Percentiles rank a stretch among this genome's conserved stretches.
Conservation (phyloP, 2,329 filamentous ascomycete genomes). For the Verticillium nonalfalfae region DNA sequence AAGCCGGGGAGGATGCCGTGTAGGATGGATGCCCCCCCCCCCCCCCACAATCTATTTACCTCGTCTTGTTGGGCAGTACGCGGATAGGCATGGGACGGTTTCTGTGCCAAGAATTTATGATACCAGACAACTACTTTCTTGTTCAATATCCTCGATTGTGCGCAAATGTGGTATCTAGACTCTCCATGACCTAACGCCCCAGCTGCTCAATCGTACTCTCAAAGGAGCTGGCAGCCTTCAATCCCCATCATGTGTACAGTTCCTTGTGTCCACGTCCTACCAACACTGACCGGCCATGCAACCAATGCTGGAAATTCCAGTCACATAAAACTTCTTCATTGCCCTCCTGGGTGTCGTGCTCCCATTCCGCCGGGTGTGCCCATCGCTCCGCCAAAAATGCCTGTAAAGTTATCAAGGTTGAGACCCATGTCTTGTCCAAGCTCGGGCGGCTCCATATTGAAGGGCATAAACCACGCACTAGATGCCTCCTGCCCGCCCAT, state of each 20-base stretch:
- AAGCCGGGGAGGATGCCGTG: constrained; percentile 1
- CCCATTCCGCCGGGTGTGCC: constrained; percentile 18
- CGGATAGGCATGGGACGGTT: neutral
- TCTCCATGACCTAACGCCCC: neutral
- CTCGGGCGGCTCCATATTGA: constrained; percentile 78
- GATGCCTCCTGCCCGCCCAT: constrained; percentile 36
- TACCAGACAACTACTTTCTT: neutral
- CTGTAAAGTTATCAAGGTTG: constrained; percentile 41
- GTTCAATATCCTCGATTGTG: neutral
- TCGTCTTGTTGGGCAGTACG: neutral
- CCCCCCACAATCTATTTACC: neutral
- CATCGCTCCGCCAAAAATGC: constrained; percentile 32
- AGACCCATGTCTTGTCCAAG: constrained; percentile 41
- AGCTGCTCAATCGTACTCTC: neutral
- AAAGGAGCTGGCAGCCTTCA: neutral
- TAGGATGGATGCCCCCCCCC: neutral
- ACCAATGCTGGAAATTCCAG: neutral
- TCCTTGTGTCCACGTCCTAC: neutral
- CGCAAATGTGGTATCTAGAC: neutral
- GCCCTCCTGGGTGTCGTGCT: neutral
- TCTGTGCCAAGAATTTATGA: neutral
- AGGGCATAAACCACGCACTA: constrained; percentile 87
- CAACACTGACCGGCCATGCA: neutral
- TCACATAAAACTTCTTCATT: neutral
- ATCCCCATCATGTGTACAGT: neutral